Conservation (phyloP, 257 asterid genomes). For the Plantago major region DNA sequence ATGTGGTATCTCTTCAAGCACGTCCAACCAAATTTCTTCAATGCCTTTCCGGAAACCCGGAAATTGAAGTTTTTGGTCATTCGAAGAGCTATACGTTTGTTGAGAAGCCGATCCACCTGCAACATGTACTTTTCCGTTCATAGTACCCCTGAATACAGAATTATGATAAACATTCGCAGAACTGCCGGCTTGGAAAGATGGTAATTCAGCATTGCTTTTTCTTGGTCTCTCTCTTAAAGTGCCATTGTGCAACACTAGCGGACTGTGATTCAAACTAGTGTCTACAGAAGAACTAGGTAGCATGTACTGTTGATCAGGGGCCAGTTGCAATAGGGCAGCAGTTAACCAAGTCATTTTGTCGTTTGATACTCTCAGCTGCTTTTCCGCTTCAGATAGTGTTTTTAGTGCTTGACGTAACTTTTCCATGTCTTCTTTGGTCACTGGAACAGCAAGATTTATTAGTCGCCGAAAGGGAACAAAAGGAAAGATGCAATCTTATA, state of each 20-base stretch:
- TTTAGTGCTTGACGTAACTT: conserved; percentile 86
- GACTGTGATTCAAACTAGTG: conserved; percentile 63
- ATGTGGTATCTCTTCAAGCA: conserved; percentile 59
- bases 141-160: conserved; percentile 28
- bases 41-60: conserved; percentile 35
- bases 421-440: conserved; percentile 84
- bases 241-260: conserved; percentile 36
- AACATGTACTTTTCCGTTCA: conserved; percentile 27
- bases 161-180: conserved; percentile 33
- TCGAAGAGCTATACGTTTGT: conserved; percentile 21
- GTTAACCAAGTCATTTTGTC: conserved; percentile 95
- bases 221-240: conserved; percentile 40
- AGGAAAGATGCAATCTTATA: not conserved
- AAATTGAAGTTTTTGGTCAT: conserved; percentile 32
- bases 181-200: conserved; percentile 36
- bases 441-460: conserved; percentile 31
- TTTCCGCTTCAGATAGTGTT: conserved; percentile 95
- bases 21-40: conserved; percentile 77
- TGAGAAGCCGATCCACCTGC: conserved; percentile 33
- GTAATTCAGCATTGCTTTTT: conserved; percentile 51
- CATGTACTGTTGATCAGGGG: conserved; percentile 84
- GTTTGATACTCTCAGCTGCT: conserved; percentile 85
- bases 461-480: conserved; percentile 6
- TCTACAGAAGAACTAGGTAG: conserved; percentile 69
- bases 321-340: conserved; percentile 90